Evolutionary conservation across 2,329 filamentous ascomycete species (phyloP).

Genomic region (Blastomyces silverae): DNA sequence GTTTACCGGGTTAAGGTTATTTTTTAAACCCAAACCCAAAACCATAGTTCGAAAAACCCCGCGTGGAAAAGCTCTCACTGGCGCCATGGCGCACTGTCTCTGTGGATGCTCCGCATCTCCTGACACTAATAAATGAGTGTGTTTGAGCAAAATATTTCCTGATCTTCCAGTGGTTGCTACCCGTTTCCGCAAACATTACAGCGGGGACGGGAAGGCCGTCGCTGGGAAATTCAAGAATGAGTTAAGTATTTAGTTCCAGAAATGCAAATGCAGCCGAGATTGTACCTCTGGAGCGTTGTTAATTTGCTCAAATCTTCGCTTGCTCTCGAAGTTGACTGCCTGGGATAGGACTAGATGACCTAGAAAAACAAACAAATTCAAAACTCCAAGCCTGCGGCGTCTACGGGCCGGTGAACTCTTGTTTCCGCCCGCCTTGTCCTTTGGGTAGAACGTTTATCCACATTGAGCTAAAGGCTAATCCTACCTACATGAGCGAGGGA

Average conservation of each 20-base stretch:
- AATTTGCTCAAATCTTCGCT: constrained; percentile 4
- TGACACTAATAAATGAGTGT: background rate
- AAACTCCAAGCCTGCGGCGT: background rate
- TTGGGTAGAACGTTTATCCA: too few relatives aligned
- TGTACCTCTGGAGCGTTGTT: background rate
- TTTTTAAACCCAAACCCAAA: too few relatives aligned
- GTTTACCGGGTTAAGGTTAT: background rate
- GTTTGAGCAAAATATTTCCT: background rate
- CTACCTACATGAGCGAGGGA: too few relatives aligned
- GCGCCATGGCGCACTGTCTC: background rate
- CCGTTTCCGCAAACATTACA: background rate
- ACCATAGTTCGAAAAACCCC: too few relatives aligned
- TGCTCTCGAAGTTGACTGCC: too few relatives aligned
- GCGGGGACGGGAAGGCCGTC: background rate
- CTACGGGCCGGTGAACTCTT: too few relatives aligned
- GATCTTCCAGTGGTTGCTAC: background rate
- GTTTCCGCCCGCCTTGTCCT: too few relatives aligned
- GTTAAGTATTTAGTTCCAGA: too few relatives aligned
- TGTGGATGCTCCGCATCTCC: background rate
- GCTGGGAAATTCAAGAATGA: background rate
- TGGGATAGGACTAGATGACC: too few relatives aligned
- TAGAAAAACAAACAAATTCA: background rate
- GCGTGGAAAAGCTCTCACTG: background rate
- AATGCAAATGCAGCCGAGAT: too few relatives aligned
- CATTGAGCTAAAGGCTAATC: too few relatives aligned